Evolutionary conservation across 2,329 filamentous ascomycete species (phyloP).

Genomic region (Stagonosporopsis chrysanthemi): DNA sequence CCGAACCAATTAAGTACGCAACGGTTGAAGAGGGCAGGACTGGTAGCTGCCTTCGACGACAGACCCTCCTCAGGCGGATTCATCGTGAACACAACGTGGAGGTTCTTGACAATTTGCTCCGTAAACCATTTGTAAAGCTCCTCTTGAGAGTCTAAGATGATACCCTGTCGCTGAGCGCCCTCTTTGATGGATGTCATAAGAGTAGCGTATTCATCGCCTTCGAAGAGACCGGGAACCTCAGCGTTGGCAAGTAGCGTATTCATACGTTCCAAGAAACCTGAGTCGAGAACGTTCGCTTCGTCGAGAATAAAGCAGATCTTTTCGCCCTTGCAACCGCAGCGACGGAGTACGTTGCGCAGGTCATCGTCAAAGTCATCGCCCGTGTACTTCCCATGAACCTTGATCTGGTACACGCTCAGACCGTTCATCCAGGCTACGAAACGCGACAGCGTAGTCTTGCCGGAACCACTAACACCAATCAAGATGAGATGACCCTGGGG

Average conservation of each 20-base stretch:
- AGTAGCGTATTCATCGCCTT: constrained; percentile 98
- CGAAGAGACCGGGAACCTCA: constrained; percentile 98
- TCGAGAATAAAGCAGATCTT: constrained; percentile 99
- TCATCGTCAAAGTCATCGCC: constrained; percentile 99
- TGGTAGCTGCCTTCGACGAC: constrained; percentile 95
- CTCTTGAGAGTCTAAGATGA: constrained; percentile 95
- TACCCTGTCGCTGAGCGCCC: constrained; percentile 92
- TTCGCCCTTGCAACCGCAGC: constrained; percentile 96
- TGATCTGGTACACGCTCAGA: constrained; percentile 98
- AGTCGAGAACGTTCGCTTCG: constrained; percentile 97
- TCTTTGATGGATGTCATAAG: constrained; percentile 99
- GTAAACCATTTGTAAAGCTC: constrained; percentile 99
- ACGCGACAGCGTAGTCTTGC: constrained; percentile 96
- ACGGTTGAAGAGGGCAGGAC: constrained; percentile 97
- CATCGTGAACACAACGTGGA: constrained; percentile 99
- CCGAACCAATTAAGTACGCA: constrained; percentile 99
- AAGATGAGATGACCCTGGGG: constrained; percentile 98
- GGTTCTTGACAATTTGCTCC: constrained; percentile 97
- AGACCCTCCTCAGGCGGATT: constrained; percentile 96
- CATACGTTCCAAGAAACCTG: constrained; percentile 98
- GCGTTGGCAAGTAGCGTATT: constrained; percentile 98
- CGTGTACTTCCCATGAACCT: constrained; percentile 98
- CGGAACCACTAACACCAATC: constrained; percentile 97
- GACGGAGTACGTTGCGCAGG: constrained; percentile 87
- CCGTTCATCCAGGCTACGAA: constrained; percentile 99